Base-by-base conservation (phyloP, 768 basidiomycete genomes). In the Tricholoma saponaceum region DNA sequence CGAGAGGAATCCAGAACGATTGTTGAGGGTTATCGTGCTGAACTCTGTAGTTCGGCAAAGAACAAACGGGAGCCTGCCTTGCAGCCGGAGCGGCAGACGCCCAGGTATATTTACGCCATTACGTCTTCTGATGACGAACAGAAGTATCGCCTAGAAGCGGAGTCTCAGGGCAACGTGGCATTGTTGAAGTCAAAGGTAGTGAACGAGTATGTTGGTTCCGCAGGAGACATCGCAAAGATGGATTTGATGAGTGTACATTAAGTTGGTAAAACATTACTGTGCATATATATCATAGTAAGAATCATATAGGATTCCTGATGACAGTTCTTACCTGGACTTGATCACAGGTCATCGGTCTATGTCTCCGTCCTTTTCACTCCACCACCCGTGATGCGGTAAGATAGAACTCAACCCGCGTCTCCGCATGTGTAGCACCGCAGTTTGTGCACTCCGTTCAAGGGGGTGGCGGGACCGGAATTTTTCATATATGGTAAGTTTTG, bases 41-140 rank as follows among this genome's bases (percentile, higher is more conserved):
- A 59, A 51, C 62, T 63, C 50, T 10, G 54, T 55, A 59, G 60
- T 52, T 41, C 39, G 25, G 53, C 60, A 44, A 43, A 56, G 50
- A 12, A 25, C 23, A 16, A 46, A 51, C n/a, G 20, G 39, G 20
- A 52, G 51, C 58, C 26, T 30, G 50, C 50, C 18, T 51, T 12
- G 10, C 32, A 51, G n/a, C 50, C 50, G 14, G 22, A n/a, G 18
- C 50, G 26, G 32, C 12, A 30, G 26, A 51, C 14, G 14, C 50
- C 50, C 26, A 51, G 26, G 22, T 51, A 28, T 33, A 25, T 49
- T 49, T 30, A 30, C 6, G 28, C 28, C 47, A 49, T 49, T 51
- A 55, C 61, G 30, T 39, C 58, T 43, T 30, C 23, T 56, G 43
- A 62, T 49, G 43, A 28, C 12, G 51, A 56, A 32, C 50, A 51